Conservation (phyloP, 78 protist species). For the Dictyostelium firmibasis region DNA sequence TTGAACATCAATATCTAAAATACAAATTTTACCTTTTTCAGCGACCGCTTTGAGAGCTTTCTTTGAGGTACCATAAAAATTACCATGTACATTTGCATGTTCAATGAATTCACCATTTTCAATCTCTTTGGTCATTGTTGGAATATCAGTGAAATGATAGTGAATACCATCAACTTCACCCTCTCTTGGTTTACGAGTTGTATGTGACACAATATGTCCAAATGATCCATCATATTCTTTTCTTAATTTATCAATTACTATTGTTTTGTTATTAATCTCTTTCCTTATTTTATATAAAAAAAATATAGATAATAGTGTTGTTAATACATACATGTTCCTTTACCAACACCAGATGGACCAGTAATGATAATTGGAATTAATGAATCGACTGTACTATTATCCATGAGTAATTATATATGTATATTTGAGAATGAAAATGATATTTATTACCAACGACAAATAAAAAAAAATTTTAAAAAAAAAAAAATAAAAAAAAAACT, state of each 20-base stretch:
- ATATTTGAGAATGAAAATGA: not conserved
- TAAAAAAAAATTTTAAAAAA: not conserved
- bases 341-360: conserved; percentile 87
- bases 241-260: conserved; percentile 74
- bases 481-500: not conserved
- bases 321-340: conserved; percentile 79
- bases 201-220: conserved; percentile 80
- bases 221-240: conserved; percentile 65
- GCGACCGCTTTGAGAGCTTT: conserved; percentile 61
- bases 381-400: not conserved
- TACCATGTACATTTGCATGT: conserved; percentile 81
- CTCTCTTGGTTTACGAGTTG: conserved; percentile 82
- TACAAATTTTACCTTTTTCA: conserved; percentile 79
- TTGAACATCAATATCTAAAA: conserved; percentile 95
- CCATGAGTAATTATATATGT: conserved; percentile 20
- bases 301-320: too few species aligned
- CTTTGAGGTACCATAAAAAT: conserved; percentile 84
- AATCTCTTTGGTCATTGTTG: conserved; percentile 63
- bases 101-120: conserved; percentile 61
- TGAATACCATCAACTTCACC: conserved; percentile 77
- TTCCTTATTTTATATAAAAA: too few species aligned
- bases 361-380: conserved; percentile 72
- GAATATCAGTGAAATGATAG: conserved; percentile 48
- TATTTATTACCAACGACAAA: not conserved
- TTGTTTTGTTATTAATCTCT: not conserved